Conservation (phyloP, 208 protist genomes). For the Leishmania major region DNA sequence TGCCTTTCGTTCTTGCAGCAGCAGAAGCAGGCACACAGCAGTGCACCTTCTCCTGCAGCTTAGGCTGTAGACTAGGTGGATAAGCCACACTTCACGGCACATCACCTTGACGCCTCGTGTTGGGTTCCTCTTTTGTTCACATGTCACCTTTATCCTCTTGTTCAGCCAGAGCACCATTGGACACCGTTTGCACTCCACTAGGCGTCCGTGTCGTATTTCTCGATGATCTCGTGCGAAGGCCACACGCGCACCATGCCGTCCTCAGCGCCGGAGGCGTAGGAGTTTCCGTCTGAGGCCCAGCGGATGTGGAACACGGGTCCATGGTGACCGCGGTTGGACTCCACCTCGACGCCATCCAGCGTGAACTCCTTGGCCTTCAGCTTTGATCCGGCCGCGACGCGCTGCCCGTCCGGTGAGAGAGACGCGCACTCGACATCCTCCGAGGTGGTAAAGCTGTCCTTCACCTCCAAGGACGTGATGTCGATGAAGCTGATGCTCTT, state of each 20-base stretch:
- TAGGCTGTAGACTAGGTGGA: neutral
- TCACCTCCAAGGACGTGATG: slow-evolving; percentile 78
- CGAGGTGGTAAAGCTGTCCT: slow-evolving; percentile 71
- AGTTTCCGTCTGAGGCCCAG: slow-evolving; percentile 87
- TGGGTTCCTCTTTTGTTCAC: neutral
- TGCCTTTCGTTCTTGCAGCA: neutral
- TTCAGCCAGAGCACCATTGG: neutral
- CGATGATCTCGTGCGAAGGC: slow-evolving; percentile 89
- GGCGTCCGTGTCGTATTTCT: slow-evolving; percentile 67
- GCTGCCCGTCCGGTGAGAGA: slow-evolving; percentile 82
- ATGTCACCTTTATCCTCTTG: neutral
- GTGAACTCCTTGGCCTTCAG: slow-evolving; percentile 93
- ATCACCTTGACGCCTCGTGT: neutral
- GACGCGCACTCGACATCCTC: slow-evolving; percentile 90
- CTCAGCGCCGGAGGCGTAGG: slow-evolving; percentile 88
- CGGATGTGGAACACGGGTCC: slow-evolving; percentile 92
- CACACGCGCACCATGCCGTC: slow-evolving; percentile 93
- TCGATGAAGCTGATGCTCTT: slow-evolving; percentile 91
- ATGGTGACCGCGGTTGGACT: slow-evolving; percentile 91
- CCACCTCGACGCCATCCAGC: slow-evolving; percentile 77
- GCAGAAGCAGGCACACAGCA: neutral
- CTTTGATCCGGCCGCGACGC: slow-evolving; percentile 85
- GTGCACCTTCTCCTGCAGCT: neutral
- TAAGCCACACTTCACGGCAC: neutral
- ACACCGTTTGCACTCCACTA: slow-evolving; percentile 1